Evolutionary conservation across 768 basidiomycete genomes (phyloP).

Genomic region (Mycena albidolilacea): DNA sequence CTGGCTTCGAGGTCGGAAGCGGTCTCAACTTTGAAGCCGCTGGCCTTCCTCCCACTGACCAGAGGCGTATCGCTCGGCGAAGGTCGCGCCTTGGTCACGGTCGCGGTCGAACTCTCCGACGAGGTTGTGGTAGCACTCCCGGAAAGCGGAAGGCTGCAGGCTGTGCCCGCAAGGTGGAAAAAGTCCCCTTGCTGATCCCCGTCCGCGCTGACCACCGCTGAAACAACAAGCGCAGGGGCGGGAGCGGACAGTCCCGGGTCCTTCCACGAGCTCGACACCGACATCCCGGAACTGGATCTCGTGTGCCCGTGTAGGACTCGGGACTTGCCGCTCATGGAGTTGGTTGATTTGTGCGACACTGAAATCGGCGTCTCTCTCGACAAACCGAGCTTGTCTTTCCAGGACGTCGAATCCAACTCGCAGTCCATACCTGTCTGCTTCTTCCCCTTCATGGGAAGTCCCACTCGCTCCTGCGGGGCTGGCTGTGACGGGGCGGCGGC

Average conservation of each 20-base stretch:
- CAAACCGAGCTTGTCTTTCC: conserved; percentile 54
- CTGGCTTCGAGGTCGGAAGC: conserved; percentile 31
- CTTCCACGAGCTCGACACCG: conserved; percentile 62
- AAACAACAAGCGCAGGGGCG: conserved; percentile 68
- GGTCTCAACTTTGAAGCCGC: conserved; percentile 28
- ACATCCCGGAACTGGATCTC: conserved; percentile 56
- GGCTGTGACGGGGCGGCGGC: conserved; percentile 29
- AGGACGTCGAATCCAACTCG: conserved; percentile 55
- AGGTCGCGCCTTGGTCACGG: conserved; percentile 56
- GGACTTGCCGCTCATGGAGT: conserved; percentile 50
- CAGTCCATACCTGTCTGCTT: conserved; percentile 48
- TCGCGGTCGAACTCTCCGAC: conserved; percentile 59
- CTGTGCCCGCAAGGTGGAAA: conserved; percentile 50
- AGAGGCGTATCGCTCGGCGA: conserved; percentile 58
- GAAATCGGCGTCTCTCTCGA: conserved; percentile 58
- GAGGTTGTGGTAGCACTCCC: conserved; percentile 35
- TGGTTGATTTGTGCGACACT: conserved; percentile 56
- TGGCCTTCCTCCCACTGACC: conserved; percentile 42
- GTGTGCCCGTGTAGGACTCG: conserved; percentile 50
- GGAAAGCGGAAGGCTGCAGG: conserved; percentile 42
- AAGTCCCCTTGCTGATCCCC: conserved; percentile 57
- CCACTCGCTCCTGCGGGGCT: conserved; percentile 43
- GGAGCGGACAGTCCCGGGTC: conserved; percentile 67
- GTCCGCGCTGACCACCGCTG: conserved; percentile 62
- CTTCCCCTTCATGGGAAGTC: conserved; percentile 55